These are phyloP conservation scores for Alternaria infectoria DNA, from an alignment of 2,329 filamentous ascomycete species.

Conservation along the genomic window DNA sequence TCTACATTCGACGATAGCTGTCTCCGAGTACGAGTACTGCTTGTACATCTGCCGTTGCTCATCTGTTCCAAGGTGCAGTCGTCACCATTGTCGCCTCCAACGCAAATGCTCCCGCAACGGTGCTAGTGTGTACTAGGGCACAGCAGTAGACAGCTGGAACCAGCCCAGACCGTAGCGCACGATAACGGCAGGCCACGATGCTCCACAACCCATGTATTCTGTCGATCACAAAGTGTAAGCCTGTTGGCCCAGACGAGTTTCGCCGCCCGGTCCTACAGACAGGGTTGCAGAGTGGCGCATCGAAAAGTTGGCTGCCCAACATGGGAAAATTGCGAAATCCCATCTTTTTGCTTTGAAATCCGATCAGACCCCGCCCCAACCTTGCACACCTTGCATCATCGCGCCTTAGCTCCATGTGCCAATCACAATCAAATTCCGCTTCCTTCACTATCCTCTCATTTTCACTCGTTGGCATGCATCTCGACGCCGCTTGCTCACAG, in stretches of 20 bases:
- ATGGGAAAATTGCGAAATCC: conserved; percentile 8
- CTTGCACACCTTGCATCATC: conserved; percentile 1
- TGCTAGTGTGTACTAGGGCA: not conserved
- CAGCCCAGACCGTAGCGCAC: not conserved
- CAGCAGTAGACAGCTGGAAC: not conserved
- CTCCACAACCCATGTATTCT: not conserved
- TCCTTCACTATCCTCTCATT: not conserved
- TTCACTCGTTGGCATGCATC: not conserved
- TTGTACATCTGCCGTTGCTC: not conserved
- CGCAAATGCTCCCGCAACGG: not conserved
- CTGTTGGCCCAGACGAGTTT: not conserved
- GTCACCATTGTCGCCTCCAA: not conserved
- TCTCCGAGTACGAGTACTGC: not conserved
- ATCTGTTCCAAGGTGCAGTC: not conserved
- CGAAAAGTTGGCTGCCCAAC: not conserved
- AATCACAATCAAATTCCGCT: not conserved
- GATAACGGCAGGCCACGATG: not conserved
- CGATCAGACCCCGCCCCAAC: conserved; percentile 1
- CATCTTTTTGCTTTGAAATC: conserved; percentile 7
- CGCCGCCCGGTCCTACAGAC: not conserved
- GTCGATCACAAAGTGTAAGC: not conserved
- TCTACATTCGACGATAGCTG: not conserved
- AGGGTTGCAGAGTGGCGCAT: conserved; percentile 1
- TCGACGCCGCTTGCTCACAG: not conserved
- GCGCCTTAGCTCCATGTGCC: not conserved